These are phyloP conservation scores for Lasiosphaeriaceae sp. DNA, from an alignment of 495 filamentous ascomycete species.

Conservation along the genomic window DNA sequence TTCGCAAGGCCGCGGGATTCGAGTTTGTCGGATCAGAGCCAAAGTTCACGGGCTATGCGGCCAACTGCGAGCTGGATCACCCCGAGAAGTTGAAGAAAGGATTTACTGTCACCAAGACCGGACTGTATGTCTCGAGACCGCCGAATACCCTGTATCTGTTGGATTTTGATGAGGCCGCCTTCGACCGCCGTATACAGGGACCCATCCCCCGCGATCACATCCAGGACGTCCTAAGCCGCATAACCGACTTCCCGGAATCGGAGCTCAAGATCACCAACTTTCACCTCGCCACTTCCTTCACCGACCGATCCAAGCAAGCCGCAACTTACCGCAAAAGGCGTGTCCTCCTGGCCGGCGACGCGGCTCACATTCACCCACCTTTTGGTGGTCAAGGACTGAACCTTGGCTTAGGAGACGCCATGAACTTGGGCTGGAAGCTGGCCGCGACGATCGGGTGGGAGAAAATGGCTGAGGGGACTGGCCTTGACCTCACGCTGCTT, in stretches of 20 bases:
- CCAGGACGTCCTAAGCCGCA: conserved; percentile 24
- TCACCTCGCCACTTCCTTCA: conserved; percentile 23
- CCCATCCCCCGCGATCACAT: conserved; percentile 26
- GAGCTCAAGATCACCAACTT: conserved; percentile 18
- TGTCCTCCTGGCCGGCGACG: conserved; percentile 25
- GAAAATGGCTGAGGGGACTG: not conserved
- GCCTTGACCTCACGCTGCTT: conserved; percentile 17
- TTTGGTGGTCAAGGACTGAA: conserved; percentile 47
- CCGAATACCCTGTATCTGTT: not conserved
- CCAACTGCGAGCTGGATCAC: conserved; percentile 22
- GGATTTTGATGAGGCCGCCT: not conserved
- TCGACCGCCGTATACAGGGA: conserved; percentile 4
- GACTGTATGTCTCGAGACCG: not conserved
- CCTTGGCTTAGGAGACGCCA: conserved; percentile 43
- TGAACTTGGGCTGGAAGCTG: conserved; percentile 44
- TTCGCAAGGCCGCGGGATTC: conserved; percentile 26
- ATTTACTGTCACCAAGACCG: conserved; percentile 17
- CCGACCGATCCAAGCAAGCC: conserved; percentile 29
- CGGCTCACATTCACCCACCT: conserved; percentile 44
- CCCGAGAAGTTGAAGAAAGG: conserved; percentile 20
- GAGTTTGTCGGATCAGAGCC: conserved; percentile 24
- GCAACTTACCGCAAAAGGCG: conserved; percentile 5
- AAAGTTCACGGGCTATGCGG: conserved; percentile 18
- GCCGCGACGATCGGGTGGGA: conserved; percentile 3
- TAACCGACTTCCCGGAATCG: conserved; percentile 20